Evolutionary conservation across 2,329 filamentous ascomycete species (phyloP).

Genomic region (Fusarium haematococcum): DNA sequence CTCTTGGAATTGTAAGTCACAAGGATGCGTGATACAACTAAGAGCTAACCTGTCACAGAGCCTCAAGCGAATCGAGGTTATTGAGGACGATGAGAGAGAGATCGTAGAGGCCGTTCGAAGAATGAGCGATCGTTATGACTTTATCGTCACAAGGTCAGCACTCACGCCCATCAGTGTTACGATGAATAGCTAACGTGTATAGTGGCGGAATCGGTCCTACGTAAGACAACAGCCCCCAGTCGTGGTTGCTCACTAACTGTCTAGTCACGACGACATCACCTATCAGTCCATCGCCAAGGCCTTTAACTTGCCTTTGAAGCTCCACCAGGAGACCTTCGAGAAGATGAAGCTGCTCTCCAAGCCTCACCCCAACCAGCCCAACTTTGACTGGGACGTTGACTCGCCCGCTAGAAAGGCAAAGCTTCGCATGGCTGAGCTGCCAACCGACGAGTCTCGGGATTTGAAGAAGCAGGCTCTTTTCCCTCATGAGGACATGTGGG

Average conservation of each 20-base stretch:
- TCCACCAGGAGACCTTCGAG: constrained; percentile 81
- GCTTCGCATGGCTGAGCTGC: constrained; percentile 90
- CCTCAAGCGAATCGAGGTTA: constrained; percentile 90
- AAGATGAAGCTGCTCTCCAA: constrained; percentile 87
- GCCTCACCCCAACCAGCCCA: constrained; percentile 76
- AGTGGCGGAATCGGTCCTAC: constrained; percentile 95
- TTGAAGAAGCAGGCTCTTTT: constrained; percentile 82
- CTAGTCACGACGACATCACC: constrained; percentile 95
- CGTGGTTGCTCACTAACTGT: constrained; percentile 29
- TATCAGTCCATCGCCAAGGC: constrained; percentile 94
- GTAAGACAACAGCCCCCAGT: constrained; percentile 56
- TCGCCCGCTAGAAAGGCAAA: constrained; percentile 83
- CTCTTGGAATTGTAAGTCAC: constrained; percentile 66
- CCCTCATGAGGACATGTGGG: constrained; percentile 85
- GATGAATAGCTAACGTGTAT: constrained; percentile 15
- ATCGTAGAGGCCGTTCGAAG: constrained; percentile 88
- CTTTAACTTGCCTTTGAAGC: constrained; percentile 79
- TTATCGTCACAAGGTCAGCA: constrained; percentile 83
- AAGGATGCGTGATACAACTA: neutral
- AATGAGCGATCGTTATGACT: constrained; percentile 92
- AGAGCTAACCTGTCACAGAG: constrained; percentile 55
- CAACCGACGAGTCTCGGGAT: constrained; percentile 75
- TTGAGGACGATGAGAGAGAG: constrained; percentile 90
- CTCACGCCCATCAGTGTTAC: neutral
- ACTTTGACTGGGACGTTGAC: constrained; percentile 87